A percentile compares a stretch with the other conserved stretches of the same genome.
These are phyloP conservation scores for Arthrobotrys entomopaga DNA, from an alignment of 2,329 filamentous ascomycete species.

Conservation along the genomic window DNA sequence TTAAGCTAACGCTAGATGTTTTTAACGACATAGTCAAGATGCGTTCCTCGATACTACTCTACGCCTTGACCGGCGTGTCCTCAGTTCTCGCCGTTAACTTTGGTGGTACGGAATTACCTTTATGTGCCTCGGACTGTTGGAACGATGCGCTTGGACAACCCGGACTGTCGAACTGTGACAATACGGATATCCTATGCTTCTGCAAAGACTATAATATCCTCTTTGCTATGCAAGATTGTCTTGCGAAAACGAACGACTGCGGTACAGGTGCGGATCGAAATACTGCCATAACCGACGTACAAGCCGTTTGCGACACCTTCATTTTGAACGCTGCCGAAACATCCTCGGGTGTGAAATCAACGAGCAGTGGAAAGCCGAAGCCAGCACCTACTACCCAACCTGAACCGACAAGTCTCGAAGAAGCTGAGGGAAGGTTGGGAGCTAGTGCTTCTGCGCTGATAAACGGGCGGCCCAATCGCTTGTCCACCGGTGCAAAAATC, in stretches of 20 bases:
- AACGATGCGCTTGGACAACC: constrained; percentile 48
- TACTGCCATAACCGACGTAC: constrained; percentile 34
- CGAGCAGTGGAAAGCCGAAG: constrained; percentile 11
- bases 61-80: constrained; percentile 21
- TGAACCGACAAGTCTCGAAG: constrained; percentile 51
- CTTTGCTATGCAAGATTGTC: constrained; percentile 39
- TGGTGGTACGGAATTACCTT: constrained; percentile 27
- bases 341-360: constrained; percentile 23
- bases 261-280: constrained; percentile 20
- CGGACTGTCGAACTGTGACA: constrained; percentile 40
- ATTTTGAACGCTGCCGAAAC: constrained; percentile 37
- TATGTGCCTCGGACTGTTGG: constrained; percentile 36
- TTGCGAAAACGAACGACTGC: constrained; percentile 38
- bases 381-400: constrained; percentile 25
- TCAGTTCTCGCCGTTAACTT: constrained; percentile 37
- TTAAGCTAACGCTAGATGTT: constrained; percentile 15
- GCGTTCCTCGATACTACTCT: constrained; percentile 34
- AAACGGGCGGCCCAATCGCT: constrained; percentile 38
- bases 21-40: constrained; percentile 20
- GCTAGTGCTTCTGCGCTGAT: constrained; percentile 49
- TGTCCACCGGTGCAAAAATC: constrained; percentile 41
- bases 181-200: constrained; percentile 30
- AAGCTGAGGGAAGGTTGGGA: constrained; percentile 42
- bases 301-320: constrained; percentile 43
- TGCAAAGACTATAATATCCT: constrained; percentile 40